Evolutionary conservation across 176 grass and related monocot species (phyloP), one percentile per base, ranked within the genome.

Genomic region (Ananas comosus): DNA sequence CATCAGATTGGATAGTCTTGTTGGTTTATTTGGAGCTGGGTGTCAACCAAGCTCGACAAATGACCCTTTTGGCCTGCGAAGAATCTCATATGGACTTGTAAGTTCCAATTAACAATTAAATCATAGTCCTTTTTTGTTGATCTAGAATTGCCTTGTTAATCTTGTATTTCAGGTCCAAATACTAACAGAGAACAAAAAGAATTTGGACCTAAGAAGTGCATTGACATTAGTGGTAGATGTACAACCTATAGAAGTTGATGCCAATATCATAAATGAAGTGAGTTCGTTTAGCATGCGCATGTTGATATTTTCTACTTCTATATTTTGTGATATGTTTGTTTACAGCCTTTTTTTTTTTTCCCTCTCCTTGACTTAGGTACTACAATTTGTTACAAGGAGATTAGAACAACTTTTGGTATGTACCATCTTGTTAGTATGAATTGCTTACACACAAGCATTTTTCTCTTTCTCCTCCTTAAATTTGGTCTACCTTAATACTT

Each of bases 1-100:
- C 50, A 28, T 73, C 72, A 96, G 93, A 80, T 81, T 96, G 79
- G 93, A 96, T 84, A 96, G 88, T 74, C 74, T 96, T 63, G 88
- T 92, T 84, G 92, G 93, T 70, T 91, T 96, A 80, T 92, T 96
- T 81, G 89, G 93, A 83, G 86, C 93, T 80, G 93, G 93, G 53
- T 96, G 93, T 49, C 88, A 90, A 49, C 88, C 93, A 85, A 96
- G 83, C 85, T 96, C 88, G 51, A 90, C 88, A 7, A 96, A 88
- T 66, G 93, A 96, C 68, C 86, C 93, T 17, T 96, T 96, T 81
- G 88, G 88, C 64, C 71, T 96, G 59, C 84, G 93, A 81, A 90
- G 93, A 65, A 64, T 83, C 53, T 89, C 93, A 59, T 96, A 96
- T 85, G 93, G 93, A 76, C 29, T 96, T 69, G 93, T 96, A 83